A percentile compares a stretch with the other conserved stretches of the same genome.
phyloP scores from a whole-genome alignment of 108 stramenopile genomes.

The Nitzschia sp. region DNA sequence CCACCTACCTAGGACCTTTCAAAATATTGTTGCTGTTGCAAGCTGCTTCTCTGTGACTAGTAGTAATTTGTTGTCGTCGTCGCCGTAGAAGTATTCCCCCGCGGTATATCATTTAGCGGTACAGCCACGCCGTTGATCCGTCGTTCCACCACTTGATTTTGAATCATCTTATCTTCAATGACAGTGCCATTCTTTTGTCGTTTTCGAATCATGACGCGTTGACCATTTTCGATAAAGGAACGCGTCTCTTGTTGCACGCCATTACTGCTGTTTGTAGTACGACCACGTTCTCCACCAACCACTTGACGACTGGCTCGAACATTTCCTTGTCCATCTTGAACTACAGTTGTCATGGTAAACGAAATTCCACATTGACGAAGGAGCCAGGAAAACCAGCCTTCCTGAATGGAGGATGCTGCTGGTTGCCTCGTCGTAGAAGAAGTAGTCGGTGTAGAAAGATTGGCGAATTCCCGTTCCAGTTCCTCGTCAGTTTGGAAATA shows the following conservation, averaged over 20 bases:
- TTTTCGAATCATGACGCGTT: constrained; percentile 48
- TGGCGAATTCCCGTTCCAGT: constrained; percentile 67
- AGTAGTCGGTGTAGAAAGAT: constrained; percentile 1
- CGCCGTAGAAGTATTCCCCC: no score
- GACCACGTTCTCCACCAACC: no score
- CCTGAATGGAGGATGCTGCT: constrained; percentile 8
- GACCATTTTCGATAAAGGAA: constrained; percentile 56
- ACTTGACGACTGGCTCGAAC: background rate
- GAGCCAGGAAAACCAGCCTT: constrained; percentile 55
- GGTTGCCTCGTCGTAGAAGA: constrained; percentile 7
- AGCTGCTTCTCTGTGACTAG: no score
- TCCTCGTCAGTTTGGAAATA: constrained; percentile 42
- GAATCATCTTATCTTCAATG: constrained; percentile 62
- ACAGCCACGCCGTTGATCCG: constrained; percentile 59
- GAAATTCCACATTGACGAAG: constrained; percentile 58
- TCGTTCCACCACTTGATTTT: constrained; percentile 48
- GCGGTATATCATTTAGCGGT: no score
- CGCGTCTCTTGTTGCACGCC: constrained; percentile 43
- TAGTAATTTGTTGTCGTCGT: no score
- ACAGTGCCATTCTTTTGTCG: constrained; percentile 66
- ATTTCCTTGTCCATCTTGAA: constrained; percentile 17
- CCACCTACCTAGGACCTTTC: no score
- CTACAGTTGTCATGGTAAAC: constrained; percentile 42
- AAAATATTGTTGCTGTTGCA: no score
- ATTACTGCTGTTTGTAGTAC: background rate